A percentile compares a stretch with the other conserved stretches of the same genome.
phyloP scores from a whole-genome alignment of 2,329 filamentous ascomycete genomes.

The Fusarium clavum region DNA sequence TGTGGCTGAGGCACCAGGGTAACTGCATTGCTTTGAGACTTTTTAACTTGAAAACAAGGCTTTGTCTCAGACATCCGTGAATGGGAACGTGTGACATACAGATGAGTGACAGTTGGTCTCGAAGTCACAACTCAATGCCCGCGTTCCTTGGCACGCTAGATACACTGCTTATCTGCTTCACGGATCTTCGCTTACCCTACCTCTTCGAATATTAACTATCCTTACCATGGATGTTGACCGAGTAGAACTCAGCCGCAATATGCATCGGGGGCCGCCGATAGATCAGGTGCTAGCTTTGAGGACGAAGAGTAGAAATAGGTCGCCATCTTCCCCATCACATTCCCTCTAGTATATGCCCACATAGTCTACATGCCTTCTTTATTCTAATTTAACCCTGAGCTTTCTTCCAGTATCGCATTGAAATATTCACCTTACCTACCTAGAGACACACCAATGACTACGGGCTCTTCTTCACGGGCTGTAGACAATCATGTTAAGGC shows the following conservation, averaged over 20 bases:
- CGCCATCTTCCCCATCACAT: conserved; percentile 11
- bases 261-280: conserved; percentile 41
- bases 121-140: conserved; percentile 16
- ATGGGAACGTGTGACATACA: conserved; percentile 12
- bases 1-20: not conserved
- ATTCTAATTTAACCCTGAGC: conserved; percentile 8
- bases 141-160: conserved; percentile 34
- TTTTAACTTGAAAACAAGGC: not conserved
- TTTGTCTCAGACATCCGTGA: conserved; percentile 5
- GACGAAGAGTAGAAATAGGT: conserved; percentile 36
- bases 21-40: not conserved
- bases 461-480: conserved; percentile 36
- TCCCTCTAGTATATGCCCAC: not conserved
- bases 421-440: conserved; percentile 13
- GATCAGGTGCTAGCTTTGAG: conserved; percentile 12
- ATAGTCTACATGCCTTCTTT: not conserved
- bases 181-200: conserved; percentile 26
- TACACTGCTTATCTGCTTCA: conserved; percentile 31
- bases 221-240: conserved; percentile 40
- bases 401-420: conserved; percentile 14
- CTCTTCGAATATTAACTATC: not conserved
- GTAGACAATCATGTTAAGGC: conserved; percentile 52
- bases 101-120: conserved; percentile 4
- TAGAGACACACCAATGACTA: conserved; percentile 33
- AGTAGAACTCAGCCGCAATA: conserved; percentile 42